Evolutionary conservation across 2,329 filamentous ascomycete species (phyloP), one percentile per base, ranked within the genome.

Genomic region (Moelleriella libera): DNA sequence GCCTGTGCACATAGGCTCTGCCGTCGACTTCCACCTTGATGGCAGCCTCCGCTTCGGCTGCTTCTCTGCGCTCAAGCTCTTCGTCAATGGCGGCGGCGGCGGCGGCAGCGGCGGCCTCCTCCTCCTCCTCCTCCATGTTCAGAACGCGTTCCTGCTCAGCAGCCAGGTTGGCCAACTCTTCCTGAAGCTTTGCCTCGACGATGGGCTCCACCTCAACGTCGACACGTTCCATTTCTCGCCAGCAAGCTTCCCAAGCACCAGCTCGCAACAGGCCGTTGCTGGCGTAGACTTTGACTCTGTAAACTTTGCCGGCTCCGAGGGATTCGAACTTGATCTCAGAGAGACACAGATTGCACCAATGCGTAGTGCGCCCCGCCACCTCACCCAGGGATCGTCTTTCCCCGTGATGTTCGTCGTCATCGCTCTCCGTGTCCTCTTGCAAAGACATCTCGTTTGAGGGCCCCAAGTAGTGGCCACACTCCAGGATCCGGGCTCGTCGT

Each of bases 201-300:
- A 82, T 76, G 4, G 92, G 85, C 56, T 85, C 79, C 46, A 98
- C 78, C 63, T 97, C 90, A 1, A 94, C 86, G 59, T 98, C 92
- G 0, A 97, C 87, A n/a, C 90, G 78, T 66, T 98, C 92, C 92
- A 98, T 98, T 64, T 97, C 90, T 55, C 80, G 85, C 90, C 90
- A 98, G 49, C 87, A 90, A 2, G 89, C 89, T 5, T 79, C 78
- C 92, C 92, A 98, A 0, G 92, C 90, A 0, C 88, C 88, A 5
- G 87, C 82, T 49, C 82, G 79, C 87, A 98, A 94, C 44, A 97
- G 69, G 0, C 92, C 92, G 63, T 97, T 98, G 46, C 88, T 90
- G 1, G 92, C 92, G 58, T 90, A 98, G 1, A 97, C 82, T 59
- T 88, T 92, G 61, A 97, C 75, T 31, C 81, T 76, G 71, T 87